phyloP scores from a whole-genome alignment of 768 basidiomycete genomes.

The Boletus reticuloceps region DNA sequence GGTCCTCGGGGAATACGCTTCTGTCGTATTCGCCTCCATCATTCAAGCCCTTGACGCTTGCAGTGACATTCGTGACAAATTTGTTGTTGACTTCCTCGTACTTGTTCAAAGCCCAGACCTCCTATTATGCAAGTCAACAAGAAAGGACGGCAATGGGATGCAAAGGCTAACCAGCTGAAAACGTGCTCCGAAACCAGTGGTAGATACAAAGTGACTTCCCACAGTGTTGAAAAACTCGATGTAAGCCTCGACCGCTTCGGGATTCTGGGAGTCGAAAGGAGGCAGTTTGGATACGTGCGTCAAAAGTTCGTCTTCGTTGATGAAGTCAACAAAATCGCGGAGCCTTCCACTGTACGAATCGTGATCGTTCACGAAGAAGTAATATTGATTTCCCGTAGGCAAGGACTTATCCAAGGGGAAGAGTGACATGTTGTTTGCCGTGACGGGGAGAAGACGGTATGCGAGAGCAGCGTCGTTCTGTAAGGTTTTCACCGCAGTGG shows the following conservation, averaged over 20 bases:
- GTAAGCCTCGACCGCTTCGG: constrained; percentile 3
- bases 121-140: background rate
- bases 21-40: constrained; percentile 1
- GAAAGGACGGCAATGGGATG: too few relatives aligned
- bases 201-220: constrained; percentile 1
- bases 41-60: constrained; percentile 7
- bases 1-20: background rate
- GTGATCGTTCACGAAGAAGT: constrained; percentile 2
- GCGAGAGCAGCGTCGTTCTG: constrained; percentile 1
- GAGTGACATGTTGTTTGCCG: background rate
- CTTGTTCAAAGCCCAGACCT: constrained; percentile 9
- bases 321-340: background rate
- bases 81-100: constrained; percentile 4
- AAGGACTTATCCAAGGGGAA: constrained; percentile 4
- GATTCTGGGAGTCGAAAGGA: background rate
- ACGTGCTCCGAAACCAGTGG: constrained; percentile 1
- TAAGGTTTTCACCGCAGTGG: background rate
- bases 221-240: constrained; percentile 3
- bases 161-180: constrained; percentile 1
- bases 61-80: constrained; percentile 3
- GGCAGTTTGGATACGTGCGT: background rate
- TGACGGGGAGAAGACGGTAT: constrained; percentile 2
- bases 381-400: constrained; percentile 1
- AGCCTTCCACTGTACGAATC: constrained; percentile 2
- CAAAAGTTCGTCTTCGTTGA: constrained; percentile 7